phyloP scores from a whole-genome alignment of 2,329 filamentous ascomycete species.

The Penicillium sumatraense region DNA sequence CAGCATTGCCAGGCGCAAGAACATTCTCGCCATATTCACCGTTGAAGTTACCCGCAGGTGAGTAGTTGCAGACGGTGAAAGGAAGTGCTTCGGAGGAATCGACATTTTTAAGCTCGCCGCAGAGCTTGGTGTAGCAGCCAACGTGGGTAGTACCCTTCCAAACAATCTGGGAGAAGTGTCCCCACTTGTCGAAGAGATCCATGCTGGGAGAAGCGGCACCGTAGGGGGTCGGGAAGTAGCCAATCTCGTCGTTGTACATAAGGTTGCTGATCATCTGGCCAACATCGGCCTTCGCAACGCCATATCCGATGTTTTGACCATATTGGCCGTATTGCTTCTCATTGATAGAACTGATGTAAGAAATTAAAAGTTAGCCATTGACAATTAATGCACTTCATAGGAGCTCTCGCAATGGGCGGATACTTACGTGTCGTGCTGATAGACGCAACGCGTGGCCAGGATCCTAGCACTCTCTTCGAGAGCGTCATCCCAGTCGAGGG shows the following conservation, averaged over 20 bases:
- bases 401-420: too few species aligned
- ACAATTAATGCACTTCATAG: neutral
- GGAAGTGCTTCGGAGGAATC: conserved; percentile 52
- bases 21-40: conserved; percentile 61
- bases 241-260: conserved; percentile 87
- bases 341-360: neutral
- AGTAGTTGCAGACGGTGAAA: conserved; percentile 91
- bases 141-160: conserved; percentile 67
- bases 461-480: conserved; percentile 67
- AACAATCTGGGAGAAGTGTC: conserved; percentile 77
- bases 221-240: conserved; percentile 61
- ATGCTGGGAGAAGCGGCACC: conserved; percentile 64
- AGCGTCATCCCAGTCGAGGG: conserved; percentile 67
- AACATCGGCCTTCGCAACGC: conserved; percentile 60
- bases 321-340: conserved; percentile 49
- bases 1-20: conserved; percentile 32
- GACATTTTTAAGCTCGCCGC: conserved; percentile 49
- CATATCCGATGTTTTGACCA: conserved; percentile 89
- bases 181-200: conserved; percentile 67
- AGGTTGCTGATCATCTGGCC: conserved; percentile 73
- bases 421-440: conserved; percentile 76
- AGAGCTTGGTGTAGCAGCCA: conserved; percentile 63
- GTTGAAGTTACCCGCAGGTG: conserved; percentile 67
- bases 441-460: conserved; percentile 70
- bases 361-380: neutral